Conservation (phyloP, 768 basidiomycete species). For the Kwoniella sp. region DNA sequence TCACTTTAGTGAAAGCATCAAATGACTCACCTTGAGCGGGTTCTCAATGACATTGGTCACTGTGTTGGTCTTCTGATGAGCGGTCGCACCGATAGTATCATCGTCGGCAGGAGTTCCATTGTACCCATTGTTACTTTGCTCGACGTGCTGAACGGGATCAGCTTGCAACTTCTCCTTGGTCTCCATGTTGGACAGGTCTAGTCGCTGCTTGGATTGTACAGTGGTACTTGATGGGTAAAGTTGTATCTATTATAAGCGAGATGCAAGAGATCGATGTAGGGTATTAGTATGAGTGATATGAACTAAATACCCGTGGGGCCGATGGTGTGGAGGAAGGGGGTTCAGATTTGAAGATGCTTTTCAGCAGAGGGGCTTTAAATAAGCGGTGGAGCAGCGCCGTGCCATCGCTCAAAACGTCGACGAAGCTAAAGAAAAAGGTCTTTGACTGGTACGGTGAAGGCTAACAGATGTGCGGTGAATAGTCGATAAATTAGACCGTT, state of each 20-base stretch:
- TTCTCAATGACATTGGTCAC: slow-evolving; percentile 26
- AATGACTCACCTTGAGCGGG: slow-evolving; percentile 33
- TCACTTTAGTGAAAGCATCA: too few relatives aligned
- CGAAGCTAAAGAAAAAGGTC: too few relatives aligned
- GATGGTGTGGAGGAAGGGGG: background rate
- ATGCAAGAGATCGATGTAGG: background rate
- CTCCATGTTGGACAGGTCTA: background rate
- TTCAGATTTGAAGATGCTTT: background rate
- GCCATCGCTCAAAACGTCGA: too few relatives aligned
- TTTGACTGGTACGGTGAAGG: too few relatives aligned
- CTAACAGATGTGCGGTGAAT: too few relatives aligned
- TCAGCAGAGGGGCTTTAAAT: background rate
- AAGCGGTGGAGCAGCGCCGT: background rate
- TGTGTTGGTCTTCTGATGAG: background rate
- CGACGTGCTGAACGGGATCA: slow-evolving; percentile 2
- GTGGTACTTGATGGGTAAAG: too few relatives aligned
- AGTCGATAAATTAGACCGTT: too few relatives aligned
- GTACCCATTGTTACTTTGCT: background rate
- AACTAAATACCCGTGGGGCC: background rate
- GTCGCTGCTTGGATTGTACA: too few relatives aligned
- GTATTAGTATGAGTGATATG: background rate
- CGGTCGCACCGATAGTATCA: background rate
- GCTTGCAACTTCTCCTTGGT: slow-evolving; percentile 1
- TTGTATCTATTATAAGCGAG: background rate
- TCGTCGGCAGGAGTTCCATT: background rate